Evolutionary conservation across 805 yeast species (phyloP), one percentile per base, ranked within the genome.

Genomic region (Cyberlindnera nakhonratchasimensis): DNA sequence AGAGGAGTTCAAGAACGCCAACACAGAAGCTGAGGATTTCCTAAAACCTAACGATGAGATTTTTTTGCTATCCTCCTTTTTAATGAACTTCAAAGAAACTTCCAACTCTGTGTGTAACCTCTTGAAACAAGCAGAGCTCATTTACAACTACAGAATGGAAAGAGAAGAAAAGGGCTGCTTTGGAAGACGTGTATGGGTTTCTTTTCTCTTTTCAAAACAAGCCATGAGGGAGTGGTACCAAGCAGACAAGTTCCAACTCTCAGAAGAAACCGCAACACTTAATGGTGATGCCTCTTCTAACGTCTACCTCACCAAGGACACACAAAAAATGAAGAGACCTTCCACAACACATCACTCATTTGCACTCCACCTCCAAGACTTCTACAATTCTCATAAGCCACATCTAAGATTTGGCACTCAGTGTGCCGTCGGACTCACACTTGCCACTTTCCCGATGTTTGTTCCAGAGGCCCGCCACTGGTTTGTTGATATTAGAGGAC

Each of bases 371-470:
- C 6, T 38, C 1, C 3, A 23, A 4, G 24, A 42, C 7, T 49
- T 45, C 18, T 54, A 54, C 37, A 16, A 42, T 9, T 32, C 39
- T 3, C 50, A 50, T 24, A 58, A 51, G 35, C 58, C 64, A 5
- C 75, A 72, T 51, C 59, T 72, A 34, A 61, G 70, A 20, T 74
- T 70, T 53, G 75, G 76, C 1, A 52, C 72, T 32, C 77, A 75
- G 47, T 66, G 71, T 11, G 62, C 71, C 0, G 51, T 71, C 28
- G 74, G 75, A 0, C 50, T 74, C 31, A 70, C 72, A 64, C 45
- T 72, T 1, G 68, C 72, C 2, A 70, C 78, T 0, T 72, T 73
- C 45, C 79, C 79, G 1, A 74, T 72, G 69, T 75, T 72, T 49
- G 59, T 69, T 26, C 74, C 77, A 0, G 64, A 65, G 28, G 50